Evolutionary conservation across 2,329 filamentous ascomycete genomes (phyloP).

Genomic region (Pseudocercospora fuligena): DNA sequence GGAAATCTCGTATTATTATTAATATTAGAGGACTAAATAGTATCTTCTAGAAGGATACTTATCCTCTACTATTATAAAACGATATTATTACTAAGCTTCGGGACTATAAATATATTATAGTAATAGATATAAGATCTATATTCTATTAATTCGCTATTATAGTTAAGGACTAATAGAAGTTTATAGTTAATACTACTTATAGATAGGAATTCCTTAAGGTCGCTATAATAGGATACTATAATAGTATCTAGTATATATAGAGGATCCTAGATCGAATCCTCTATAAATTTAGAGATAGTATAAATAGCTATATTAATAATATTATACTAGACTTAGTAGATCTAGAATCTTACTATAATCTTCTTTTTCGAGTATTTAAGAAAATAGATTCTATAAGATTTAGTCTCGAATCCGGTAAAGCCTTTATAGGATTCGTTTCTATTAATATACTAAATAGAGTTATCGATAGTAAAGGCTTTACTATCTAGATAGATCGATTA

Average conservation of each 20-base stretch:
- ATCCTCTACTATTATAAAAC: no score
- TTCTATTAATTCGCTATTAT: no score
- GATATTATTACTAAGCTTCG: no score
- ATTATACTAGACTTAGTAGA: neutral
- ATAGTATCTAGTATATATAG: no score
- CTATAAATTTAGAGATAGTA: no score
- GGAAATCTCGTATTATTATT: no score
- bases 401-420: neutral
- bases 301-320: no score
- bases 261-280: no score
- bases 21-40: no score
- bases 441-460: neutral
- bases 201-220: conserved; percentile 10
- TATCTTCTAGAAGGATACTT: no score
- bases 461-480: neutral
- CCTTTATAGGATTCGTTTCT: neutral
- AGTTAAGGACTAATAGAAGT: neutral
- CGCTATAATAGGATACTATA: neutral
- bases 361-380: neutral
- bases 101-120: no score
- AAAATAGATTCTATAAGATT: neutral
- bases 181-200: conserved; percentile 9
- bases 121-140: no score
- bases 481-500: neutral
- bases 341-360: neutral